phyloP scores from a whole-genome alignment of 2,329 filamentous ascomycete genomes.

The Aspergillus sclerotialis region DNA sequence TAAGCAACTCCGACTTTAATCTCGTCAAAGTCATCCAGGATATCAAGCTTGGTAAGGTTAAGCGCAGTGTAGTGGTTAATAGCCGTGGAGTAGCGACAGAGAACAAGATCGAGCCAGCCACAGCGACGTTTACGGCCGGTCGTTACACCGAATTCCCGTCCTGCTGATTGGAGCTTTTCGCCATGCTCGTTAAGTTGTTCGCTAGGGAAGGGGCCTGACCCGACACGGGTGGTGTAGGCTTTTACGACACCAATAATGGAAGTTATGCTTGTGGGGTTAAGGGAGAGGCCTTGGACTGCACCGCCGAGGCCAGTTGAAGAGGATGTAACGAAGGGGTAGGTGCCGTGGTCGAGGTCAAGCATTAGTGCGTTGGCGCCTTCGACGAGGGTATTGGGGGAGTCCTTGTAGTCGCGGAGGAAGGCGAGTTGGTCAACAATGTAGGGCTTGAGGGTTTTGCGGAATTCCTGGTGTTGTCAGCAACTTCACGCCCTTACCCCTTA shows the following conservation, averaged over 20 bases:
- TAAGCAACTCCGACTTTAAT: constrained; percentile 57
- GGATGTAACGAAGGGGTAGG: constrained; percentile 45
- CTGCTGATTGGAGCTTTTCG: constrained; percentile 50
- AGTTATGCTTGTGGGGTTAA: constrained; percentile 51
- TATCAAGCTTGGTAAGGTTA: constrained; percentile 60
- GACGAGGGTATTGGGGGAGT: constrained; percentile 50
- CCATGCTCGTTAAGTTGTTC: constrained; percentile 53
- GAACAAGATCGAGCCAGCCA: constrained; percentile 60
- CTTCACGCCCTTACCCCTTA: no score
- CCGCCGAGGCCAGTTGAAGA: constrained; percentile 43
- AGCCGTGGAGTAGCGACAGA: constrained; percentile 55
- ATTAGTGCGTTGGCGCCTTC: constrained; percentile 60
- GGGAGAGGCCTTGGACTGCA: constrained; percentile 51
- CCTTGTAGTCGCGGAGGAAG: constrained; percentile 49
- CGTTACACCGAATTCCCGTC: constrained; percentile 50
- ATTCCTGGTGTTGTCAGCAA: constrained; percentile 20
- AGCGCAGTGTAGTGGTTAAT: constrained; percentile 48
- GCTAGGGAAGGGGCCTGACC: constrained; percentile 56
- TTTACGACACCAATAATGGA: constrained; percentile 59
- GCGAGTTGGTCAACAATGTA: constrained; percentile 42
- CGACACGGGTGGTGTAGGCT: constrained; percentile 57
- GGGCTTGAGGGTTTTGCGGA: constrained; percentile 29
- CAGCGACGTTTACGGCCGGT: constrained; percentile 57
- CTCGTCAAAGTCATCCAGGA: constrained; percentile 57
- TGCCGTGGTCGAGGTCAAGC: constrained; percentile 51